Percentiles rank a stretch among this genome's conserved stretches.
These are phyloP conservation scores for Boletus bicolor DNA, from an alignment of 768 basidiomycete species.

Conservation along the genomic window DNA sequence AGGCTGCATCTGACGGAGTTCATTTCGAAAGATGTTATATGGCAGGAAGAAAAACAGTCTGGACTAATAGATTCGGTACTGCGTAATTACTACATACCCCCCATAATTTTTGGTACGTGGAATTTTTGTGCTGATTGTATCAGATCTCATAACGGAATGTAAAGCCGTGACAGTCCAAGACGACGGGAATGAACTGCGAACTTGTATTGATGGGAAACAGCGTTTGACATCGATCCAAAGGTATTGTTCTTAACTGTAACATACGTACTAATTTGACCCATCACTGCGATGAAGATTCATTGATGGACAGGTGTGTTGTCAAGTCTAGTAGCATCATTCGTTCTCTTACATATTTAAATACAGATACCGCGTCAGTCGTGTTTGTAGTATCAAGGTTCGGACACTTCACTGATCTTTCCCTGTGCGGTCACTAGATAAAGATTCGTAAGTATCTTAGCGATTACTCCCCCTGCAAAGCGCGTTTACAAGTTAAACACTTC, in stretches of 20 bases:
- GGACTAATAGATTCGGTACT: conserved; percentile 63
- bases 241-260: conserved; percentile 30
- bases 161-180: conserved; percentile 39
- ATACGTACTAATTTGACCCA: background rate
- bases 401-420: conserved; percentile 5
- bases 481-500: background rate
- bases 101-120: conserved; percentile 58
- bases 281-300: conserved; percentile 42
- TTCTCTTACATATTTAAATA: conserved; percentile 8
- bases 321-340: background rate
- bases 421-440: conserved; percentile 32
- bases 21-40: conserved; percentile 51
- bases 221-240: conserved; percentile 61
- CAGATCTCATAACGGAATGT: background rate
- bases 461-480: background rate
- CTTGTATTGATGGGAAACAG: conserved; percentile 74
- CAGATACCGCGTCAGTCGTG: conserved; percentile 43
- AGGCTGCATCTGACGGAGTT: background rate
- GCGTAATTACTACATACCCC: conserved; percentile 64
- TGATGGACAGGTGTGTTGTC: conserved; percentile 48
- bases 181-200: conserved; percentile 44
- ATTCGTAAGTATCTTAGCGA: conserved; percentile 31
- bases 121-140: background rate
- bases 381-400: background rate
- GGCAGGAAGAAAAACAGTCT: conserved; percentile 58